Base-by-base conservation (phyloP, 139 green algal genomes). In the Tetraselmis chui region DNA sequence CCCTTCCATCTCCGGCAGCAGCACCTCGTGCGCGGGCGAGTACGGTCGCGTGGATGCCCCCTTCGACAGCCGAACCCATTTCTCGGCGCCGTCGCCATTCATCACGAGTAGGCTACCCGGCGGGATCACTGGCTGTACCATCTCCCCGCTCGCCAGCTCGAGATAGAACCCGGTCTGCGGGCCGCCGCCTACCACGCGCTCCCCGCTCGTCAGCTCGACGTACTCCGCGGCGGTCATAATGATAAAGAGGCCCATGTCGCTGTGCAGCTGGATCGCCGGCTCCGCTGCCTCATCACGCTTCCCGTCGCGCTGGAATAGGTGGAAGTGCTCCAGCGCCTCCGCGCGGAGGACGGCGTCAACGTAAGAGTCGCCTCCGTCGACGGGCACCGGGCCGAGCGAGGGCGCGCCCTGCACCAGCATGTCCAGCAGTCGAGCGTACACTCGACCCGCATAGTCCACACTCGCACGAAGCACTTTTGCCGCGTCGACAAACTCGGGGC, bases 261-360 rank as follows among this genome's bases (percentile, higher is more conserved):
- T n/a, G n/a, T n/a, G n/a, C n/a, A n/a, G n/a, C n/a, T n/a, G n/a
- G n/a, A n/a, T n/a, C n/a, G n/a, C n/a, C n/a, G n/a, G n/a, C n/a
- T n/a, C n/a, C n/a, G n/a, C n/a, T n/a, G n/a, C n/a, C n/a, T n/a
- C n/a, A n/a, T n/a, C n/a, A n/a, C n/a, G n/a, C n/a, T n/a, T n/a
- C n/a, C n/a, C n/a, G n/a, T n/a, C n/a, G n/a, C n/a, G n/a, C 45
- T 67, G 2, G 32, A 86, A 86, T 0, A 86, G 22, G 58, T 86
- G 83, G 76, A 86, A 86, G 30, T 86, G 83, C 79, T 86, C 83
- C 1, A 86, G 79, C 45, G 74, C 76, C 45, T 86, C 79, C 0
- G 79, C 83, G 26, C 45, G 25, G 1, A 25, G 5, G 0, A 86
- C 79, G 0, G 83, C 79, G 29, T 30, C 32, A 1, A 18, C 1